These are phyloP conservation scores for Phallus indusiatus DNA, from an alignment of 768 basidiomycete genomes.

Conservation along the genomic window DNA sequence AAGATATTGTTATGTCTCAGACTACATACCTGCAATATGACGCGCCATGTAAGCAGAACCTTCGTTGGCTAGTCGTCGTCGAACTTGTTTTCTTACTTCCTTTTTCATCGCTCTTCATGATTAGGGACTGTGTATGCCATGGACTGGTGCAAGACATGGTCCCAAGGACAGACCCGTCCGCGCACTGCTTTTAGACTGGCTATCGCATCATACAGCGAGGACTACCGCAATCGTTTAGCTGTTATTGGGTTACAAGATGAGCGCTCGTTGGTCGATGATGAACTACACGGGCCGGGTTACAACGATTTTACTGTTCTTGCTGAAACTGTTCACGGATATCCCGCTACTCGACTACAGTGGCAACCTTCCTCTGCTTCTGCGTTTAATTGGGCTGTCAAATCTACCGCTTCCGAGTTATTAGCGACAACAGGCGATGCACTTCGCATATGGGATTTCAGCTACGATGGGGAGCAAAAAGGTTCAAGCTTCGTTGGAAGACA, in stretches of 20 bases:
- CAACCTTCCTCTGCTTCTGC: constrained; percentile 66
- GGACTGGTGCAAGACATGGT: constrained; percentile 81
- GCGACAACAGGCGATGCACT: constrained; percentile 93
- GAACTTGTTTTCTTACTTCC: constrained; percentile 4
- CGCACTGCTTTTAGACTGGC: constrained; percentile 78
- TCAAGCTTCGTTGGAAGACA: constrained; percentile 67
- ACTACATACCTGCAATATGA: constrained; percentile 73
- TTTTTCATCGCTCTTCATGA: background rate
- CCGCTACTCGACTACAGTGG: constrained; percentile 89
- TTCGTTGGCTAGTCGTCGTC: background rate
- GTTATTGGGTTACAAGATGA: constrained; percentile 77
- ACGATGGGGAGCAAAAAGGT: constrained; percentile 47
- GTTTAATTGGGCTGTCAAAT: constrained; percentile 62
- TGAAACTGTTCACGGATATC: constrained; percentile 80
- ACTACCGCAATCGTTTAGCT: constrained; percentile 74
- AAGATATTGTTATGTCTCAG: constrained; percentile 42
- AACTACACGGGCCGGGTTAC: constrained; percentile 40
- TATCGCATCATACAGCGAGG: constrained; percentile 78
- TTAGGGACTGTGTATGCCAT: constrained; percentile 80
- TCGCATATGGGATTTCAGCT: constrained; percentile 82
- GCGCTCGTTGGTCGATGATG: constrained; percentile 77
- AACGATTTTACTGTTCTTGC: constrained; percentile 83
- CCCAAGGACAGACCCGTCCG: constrained; percentile 60
- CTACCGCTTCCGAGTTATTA: constrained; percentile 63
- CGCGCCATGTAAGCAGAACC: constrained; percentile 59